Evolutionary conservation across 192 early-diverging fungal species (phyloP), one percentile per base, ranked within the genome.

Genomic region (Podila horticola): DNA sequence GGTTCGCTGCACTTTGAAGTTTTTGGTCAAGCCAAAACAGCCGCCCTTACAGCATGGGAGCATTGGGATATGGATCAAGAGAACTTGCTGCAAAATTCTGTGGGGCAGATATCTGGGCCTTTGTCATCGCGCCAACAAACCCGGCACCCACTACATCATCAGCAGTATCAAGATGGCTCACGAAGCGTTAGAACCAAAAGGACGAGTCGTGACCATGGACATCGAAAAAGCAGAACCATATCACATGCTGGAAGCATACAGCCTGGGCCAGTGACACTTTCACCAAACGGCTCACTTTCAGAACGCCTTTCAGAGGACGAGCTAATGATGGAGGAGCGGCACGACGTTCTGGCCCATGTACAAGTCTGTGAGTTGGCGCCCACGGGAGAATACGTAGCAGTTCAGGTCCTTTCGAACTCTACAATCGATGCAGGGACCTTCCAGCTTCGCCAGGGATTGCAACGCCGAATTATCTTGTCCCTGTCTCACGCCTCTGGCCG

Each of bases 391-490:
- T 93, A 93, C 79, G 83, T 83, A 12, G 87, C 89, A 30, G 88
- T 90, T 12, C 86, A 90, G 31, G 87, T 88, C 11, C 61, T 87
- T 19, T 79, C 83, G 5, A 79, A 87, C 20, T 88, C 75, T 58
- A 68, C 68, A 29, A 60, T 84, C 6, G 89, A 85, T 69, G 63
- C 72, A 6, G 87, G 86, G 13, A 85, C 86, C 0, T 93, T 93
- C 72, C 58, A 86, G 29, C 72, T 95, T 52, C 86, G 90, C 50
- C 93, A 95, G 82, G 94, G 94, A 13, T 65, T 95, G 19, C 93
- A 94, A 82, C 89, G 93, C 4, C 88, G 93, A 13, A 83, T 95
- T 30, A 74, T 87, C 28, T 58, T 94, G 38, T 85, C 84, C 0
- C 41, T 95, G n/a, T 88, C 85, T 0, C 94, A 95, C 74, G 89